Evolutionary conservation across 257 asterid genomes (phyloP), one percentile per base, ranked within the genome.

Genomic region (Nicotiana undulata): DNA sequence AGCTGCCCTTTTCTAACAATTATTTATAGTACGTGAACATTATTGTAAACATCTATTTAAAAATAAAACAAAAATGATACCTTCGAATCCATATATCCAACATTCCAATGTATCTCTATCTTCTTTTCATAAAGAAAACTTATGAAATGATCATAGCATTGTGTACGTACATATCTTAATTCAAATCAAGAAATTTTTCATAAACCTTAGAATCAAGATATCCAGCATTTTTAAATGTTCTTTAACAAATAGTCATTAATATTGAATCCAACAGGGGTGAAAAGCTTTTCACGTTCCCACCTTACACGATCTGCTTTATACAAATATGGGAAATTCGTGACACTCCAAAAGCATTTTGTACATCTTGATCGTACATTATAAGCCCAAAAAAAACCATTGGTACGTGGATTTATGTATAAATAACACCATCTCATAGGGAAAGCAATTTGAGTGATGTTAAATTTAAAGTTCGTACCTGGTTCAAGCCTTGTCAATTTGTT

Each of bases 401-500:
- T 66, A 4, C 53, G 76, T 10, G 80, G 74, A 53, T 81, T 81
- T 3, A 84, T 59, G 53, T 81, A 84, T 61, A 84, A 20, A 40
- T 64, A 84, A 70, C 87, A 81, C 87, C 87, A 84, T 22, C 79
- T 52, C 87, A 84, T 84, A 3, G 87, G 84, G 6, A 81, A 81
- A 15, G 87, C 87, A 24, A 84, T 26, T 12, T 84, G 86, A 2
- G 82, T 64, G 32, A 84, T 75, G 76, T 80, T 84, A 55, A 67
- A 84, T 5, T 64, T 67, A 46, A 56, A 74, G 6, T 79, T 37
- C 26, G 59, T 76, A 2, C 79, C 77, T 26, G 56, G 63, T 1
- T 59, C 20, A 0, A 84, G 80, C 6, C 26, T 53, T 18, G 65
- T 22, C 53, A 84, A 72, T 24, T 15, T 46, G 5, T 80, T 44